phyloP scores from a whole-genome alignment of 2,329 filamentous ascomycete species.

The Periconia macrospinosa region DNA sequence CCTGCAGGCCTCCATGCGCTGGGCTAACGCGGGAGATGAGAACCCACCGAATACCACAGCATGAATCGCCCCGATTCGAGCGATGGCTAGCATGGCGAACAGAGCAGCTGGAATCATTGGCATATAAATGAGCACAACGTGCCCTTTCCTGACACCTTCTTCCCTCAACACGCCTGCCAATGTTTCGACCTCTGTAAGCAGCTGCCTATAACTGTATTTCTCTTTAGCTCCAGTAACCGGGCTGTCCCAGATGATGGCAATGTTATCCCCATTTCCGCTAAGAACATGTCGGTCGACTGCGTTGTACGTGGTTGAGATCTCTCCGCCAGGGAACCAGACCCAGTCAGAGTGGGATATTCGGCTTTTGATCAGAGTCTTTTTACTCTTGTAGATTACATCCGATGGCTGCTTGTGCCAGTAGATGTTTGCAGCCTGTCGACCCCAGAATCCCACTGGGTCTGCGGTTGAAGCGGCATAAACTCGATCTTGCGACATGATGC shows the following conservation, averaged over 20 bases:
- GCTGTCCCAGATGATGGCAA: conserved; percentile 85
- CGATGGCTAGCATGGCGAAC: conserved; percentile 81
- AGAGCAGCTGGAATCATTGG: conserved; percentile 91
- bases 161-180: conserved; percentile 81
- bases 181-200: conserved; percentile 78
- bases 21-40: conserved; percentile 76
- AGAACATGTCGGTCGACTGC: conserved; percentile 88
- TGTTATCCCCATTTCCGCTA: conserved; percentile 67
- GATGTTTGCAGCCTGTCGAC: conserved; percentile 70
- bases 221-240: conserved; percentile 76
- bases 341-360: conserved; percentile 73
- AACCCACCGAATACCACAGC: conserved; percentile 94
- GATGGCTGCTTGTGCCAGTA: conserved; percentile 79
- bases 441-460: conserved; percentile 76
- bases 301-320: conserved; percentile 91
- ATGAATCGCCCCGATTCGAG: conserved; percentile 83
- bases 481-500: conserved; percentile 46
- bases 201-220: conserved; percentile 71
- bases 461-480: conserved; percentile 61
- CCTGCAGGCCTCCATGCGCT: conserved; percentile 78
- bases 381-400: conserved; percentile 60
- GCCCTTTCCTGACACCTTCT: conserved; percentile 78
- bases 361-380: conserved; percentile 63
- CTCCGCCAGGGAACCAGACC: conserved; percentile 87
- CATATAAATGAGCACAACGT: conserved; percentile 94